Evolutionary conservation across 768 basidiomycete species (phyloP).

Genomic region (Galerina sulciceps): DNA sequence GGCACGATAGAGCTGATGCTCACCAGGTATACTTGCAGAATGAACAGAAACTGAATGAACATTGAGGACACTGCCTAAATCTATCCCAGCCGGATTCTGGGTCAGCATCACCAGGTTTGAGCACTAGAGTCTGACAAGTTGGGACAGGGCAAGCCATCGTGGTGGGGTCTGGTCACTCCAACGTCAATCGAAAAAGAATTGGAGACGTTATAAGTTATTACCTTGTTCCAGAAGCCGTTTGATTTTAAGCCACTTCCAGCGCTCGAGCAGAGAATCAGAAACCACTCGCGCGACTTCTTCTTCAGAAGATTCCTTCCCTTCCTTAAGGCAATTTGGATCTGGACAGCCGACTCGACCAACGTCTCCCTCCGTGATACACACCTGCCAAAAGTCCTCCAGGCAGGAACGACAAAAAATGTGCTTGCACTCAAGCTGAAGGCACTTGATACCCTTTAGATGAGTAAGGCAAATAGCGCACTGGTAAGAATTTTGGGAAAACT

Average conservation of each 20-base stretch:
- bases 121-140: conserved; percentile 79
- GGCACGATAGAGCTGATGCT: conserved; percentile 13
- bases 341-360: conserved; percentile 80
- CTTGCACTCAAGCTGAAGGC: conserved; percentile 68
- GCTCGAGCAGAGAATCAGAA: conserved; percentile 59
- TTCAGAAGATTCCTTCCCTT: conserved; percentile 58
- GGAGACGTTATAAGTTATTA: conserved; percentile 26
- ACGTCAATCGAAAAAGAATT: neutral
- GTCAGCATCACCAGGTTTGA: conserved; percentile 48
- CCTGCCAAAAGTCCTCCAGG: conserved; percentile 78
- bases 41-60: conserved; percentile 81
- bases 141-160: conserved; percentile 81
- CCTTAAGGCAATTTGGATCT: conserved; percentile 78
- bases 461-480: conserved; percentile 79
- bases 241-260: conserved; percentile 81
- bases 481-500: conserved; percentile 70
- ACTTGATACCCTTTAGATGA: conserved; percentile 74
- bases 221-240: conserved; percentile 77
- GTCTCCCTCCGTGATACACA: conserved; percentile 82
- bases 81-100: conserved; percentile 71
- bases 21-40: conserved; percentile 85
- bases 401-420: conserved; percentile 89
- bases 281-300: conserved; percentile 78
- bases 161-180: conserved; percentile 30
- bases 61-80: conserved; percentile 71